Percentiles rank a stretch among this genome's conserved stretches.
Evolutionary conservation across 2,329 filamentous ascomycete species (phyloP).

Genomic region (Botrytis sinoallii): DNA sequence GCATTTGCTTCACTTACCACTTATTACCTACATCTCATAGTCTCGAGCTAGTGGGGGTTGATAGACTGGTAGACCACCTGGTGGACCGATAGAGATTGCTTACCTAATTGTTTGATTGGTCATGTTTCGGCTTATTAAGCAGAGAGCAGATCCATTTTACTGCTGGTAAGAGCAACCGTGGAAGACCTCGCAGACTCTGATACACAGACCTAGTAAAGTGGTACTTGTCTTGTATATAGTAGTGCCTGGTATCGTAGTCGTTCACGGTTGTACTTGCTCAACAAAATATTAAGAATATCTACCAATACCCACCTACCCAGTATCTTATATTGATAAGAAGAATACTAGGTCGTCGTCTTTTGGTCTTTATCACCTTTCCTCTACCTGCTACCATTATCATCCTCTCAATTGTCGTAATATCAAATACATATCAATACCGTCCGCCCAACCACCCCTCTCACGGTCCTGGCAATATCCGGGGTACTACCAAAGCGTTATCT

Average conservation of each 20-base stretch:
- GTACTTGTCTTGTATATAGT: no score
- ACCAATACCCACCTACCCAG: not conserved
- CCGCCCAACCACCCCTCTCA: not conserved
- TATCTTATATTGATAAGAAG: not conserved
- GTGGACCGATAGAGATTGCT: not conserved
- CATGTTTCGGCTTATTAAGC: not conserved
- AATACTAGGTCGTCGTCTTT: not conserved
- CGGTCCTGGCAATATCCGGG: constrained; percentile 9
- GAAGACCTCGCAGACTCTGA: not conserved
- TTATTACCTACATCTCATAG: not conserved
- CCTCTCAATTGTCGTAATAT: not conserved
- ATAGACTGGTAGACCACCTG: not conserved
- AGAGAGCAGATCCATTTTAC: not conserved
- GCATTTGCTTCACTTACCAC: not conserved
- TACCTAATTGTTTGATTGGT: not conserved
- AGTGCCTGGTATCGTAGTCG: no score
- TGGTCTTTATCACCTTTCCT: not conserved
- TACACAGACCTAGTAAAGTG: not conserved
- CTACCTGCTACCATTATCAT: no score
- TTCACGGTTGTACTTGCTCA: not conserved
- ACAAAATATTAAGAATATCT: not conserved
- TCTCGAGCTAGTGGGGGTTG: not conserved
- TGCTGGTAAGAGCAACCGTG: not conserved
- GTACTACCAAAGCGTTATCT: constrained; percentile 16
- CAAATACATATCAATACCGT: no score